phyloP scores from a whole-genome alignment of 495 filamentous ascomycete species.

The Talaromyces borbonicus region DNA sequence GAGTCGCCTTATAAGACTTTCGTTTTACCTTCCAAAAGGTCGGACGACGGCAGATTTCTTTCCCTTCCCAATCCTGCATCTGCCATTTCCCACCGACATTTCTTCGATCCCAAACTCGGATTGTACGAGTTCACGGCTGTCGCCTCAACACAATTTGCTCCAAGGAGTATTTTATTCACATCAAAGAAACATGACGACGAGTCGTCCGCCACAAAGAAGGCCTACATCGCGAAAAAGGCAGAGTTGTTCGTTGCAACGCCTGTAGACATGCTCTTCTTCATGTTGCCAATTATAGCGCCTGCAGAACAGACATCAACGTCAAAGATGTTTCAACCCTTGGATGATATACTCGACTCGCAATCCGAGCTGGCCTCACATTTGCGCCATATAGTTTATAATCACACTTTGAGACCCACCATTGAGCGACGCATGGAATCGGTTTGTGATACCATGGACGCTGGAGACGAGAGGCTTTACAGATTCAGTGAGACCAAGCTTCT shows the following conservation, averaged over 20 bases:
- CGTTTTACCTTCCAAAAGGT: slow-evolving; percentile 62
- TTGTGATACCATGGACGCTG: slow-evolving; percentile 71
- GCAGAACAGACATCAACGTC: slow-evolving; percentile 21
- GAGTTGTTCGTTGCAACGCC: slow-evolving; percentile 75
- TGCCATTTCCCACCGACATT: slow-evolving; percentile 54
- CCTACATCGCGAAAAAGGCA: slow-evolving; percentile 48
- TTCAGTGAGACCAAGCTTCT: slow-evolving; percentile 61
- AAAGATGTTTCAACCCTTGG: slow-evolving; percentile 65
- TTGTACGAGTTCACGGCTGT: slow-evolving; percentile 83
- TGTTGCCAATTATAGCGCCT: slow-evolving; percentile 57
- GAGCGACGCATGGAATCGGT: slow-evolving; percentile 49
- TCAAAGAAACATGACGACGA: slow-evolving; percentile 5
- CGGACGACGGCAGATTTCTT: slow-evolving; percentile 56
- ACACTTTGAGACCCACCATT: slow-evolving; percentile 29
- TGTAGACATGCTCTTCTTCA: slow-evolving; percentile 73
- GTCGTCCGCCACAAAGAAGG: slow-evolving; percentile 17
- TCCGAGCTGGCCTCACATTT: slow-evolving; percentile 46
- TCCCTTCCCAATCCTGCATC: slow-evolving; percentile 73
- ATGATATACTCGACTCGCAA: slow-evolving; percentile 70
- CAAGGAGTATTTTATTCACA: slow-evolving; percentile 28
- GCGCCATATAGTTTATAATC: slow-evolving; percentile 43
- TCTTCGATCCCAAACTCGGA: slow-evolving; percentile 67
- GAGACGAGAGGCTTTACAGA: slow-evolving; percentile 74
- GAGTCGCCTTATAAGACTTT: slow-evolving; percentile 56
- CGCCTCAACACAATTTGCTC: slow-evolving; percentile 39